A percentile compares a stretch with the other conserved stretches of the same genome.
Evolutionary conservation across 345 rosid species (phyloP).

Genomic region (Salix dunnii): DNA sequence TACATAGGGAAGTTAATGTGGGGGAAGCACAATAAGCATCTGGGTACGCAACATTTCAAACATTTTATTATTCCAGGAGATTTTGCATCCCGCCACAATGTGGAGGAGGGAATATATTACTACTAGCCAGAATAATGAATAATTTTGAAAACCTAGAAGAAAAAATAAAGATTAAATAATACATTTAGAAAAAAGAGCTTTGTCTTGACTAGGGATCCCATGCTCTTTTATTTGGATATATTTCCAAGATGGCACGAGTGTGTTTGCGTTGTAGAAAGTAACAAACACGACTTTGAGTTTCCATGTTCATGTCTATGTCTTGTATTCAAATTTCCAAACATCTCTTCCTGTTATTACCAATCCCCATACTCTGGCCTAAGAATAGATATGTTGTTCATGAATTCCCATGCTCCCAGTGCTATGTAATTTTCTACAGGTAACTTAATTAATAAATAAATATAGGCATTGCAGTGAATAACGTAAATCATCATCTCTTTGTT

Average conservation of each 20-base stretch:
- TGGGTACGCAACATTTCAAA: slow-evolving; percentile 21
- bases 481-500: no score
- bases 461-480: no score
- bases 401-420: no score
- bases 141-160: no score
- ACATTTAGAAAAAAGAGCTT: not conserved
- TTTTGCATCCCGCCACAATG: not conserved
- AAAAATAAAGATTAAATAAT: not conserved
- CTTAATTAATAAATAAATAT: no score
- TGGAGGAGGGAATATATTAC: not conserved
- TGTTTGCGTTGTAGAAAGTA: not conserved
- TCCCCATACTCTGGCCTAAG: slow-evolving; percentile 21
- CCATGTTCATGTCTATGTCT: slow-evolving; percentile 29
- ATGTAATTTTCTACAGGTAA: no score
- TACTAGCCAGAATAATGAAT: not conserved
- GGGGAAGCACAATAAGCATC: slow-evolving; percentile 38
- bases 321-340: slow-evolving; percentile 34
- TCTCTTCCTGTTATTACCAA: slow-evolving; percentile 28
- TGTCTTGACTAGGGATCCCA: slow-evolving; percentile 23
- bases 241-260: slow-evolving; percentile 54
- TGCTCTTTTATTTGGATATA: slow-evolving; percentile 5
- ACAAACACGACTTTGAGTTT: slow-evolving; percentile 30
- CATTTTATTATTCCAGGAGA: not conserved
- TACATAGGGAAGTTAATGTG: slow-evolving; percentile 25
- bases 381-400: no score